phyloP scores from a whole-genome alignment of 2,329 filamentous ascomycete genomes.

The Tolypocladium tundrense region DNA sequence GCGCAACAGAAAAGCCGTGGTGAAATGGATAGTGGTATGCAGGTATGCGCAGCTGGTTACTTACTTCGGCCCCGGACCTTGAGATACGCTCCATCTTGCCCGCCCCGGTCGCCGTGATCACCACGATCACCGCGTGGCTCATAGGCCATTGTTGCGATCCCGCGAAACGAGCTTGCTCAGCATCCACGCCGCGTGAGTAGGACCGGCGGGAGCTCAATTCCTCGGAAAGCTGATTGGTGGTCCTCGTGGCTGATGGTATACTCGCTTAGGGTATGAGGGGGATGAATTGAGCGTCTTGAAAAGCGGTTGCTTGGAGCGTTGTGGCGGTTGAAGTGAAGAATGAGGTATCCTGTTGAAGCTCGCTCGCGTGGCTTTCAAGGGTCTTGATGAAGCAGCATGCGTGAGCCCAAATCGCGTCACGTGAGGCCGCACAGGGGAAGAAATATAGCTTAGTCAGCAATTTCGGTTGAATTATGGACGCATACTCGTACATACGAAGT shows the following conservation, averaged over 20 bases:
- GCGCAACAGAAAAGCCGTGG: background rate
- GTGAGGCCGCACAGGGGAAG: background rate
- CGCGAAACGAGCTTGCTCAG: conserved; percentile 4
- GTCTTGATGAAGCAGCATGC: background rate
- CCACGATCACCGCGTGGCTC: conserved; percentile 41
- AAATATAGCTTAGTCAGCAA: background rate
- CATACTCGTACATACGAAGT: too few species aligned
- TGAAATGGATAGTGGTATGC: background rate
- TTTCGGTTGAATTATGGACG: too few species aligned
- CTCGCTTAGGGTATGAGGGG: background rate
- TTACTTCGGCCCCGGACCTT: conserved; percentile 43
- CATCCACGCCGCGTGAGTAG: conserved; percentile 9
- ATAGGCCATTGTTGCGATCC: conserved; percentile 35
- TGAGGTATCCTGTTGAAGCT: background rate
- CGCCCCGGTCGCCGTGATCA: conserved; percentile 32
- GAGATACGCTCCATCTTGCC: conserved; percentile 33
- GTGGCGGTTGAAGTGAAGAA: background rate
- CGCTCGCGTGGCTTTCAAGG: background rate
- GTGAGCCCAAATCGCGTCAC: background rate
- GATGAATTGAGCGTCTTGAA: background rate
- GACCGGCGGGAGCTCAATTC: background rate
- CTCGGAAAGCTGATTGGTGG: background rate
- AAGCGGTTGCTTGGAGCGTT: background rate
- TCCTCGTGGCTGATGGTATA: background rate
- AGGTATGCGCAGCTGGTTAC: conserved; percentile 14